Base-by-base conservation (phyloP, 1,284 basidiomycete species). In the Ustilago tritici region DNA sequence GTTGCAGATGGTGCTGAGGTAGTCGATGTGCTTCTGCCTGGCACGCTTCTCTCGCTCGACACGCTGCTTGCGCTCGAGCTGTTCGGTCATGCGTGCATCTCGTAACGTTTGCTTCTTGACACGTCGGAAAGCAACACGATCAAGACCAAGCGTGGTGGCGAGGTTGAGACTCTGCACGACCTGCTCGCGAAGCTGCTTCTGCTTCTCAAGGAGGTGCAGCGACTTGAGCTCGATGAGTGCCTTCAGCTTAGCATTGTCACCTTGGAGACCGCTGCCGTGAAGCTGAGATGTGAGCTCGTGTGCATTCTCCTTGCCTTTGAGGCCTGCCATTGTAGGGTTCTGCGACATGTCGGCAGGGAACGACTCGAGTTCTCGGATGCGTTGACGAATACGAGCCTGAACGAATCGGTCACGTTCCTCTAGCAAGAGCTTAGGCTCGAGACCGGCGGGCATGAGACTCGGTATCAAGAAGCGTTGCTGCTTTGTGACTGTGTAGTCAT, bases 21-120 rank as follows among this genome's bases (percentile, higher is more conserved):
- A 95, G 82, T 96, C 94, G 83, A 97, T 91, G 84, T 99, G 97
- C 85, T 97, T 95, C 88, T 95, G 93, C 87, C 98, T 97, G 56
- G 95, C 95, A 40, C 94, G 91, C 59, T 92, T 92, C 87, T 99
- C 96, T 28, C 95, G 92, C 78, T 99, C 95, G 8, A 91, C 89
- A 32, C 95, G 92, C 86, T 99, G 97, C 85, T 93, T 92, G 66
- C 95, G 90, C 88, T 99, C 97, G 15, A 93, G 90, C 77, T 92
- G 90, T 87, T 99, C 97, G 2, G 94, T 98, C 86, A 90, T 91
- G 43, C 94, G 92, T 19, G 95, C 94, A 84, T 98, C 95, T 17
- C 94, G 92, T 40, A 98, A 88, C 0, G 92, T 92, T 35, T 94
- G 93, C 84, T 95, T 96, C 80, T 94, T 91, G 66, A 91, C 90